phyloP scores from a whole-genome alignment of 305 asterid genomes.

The Fraxinus sp. region DNA sequence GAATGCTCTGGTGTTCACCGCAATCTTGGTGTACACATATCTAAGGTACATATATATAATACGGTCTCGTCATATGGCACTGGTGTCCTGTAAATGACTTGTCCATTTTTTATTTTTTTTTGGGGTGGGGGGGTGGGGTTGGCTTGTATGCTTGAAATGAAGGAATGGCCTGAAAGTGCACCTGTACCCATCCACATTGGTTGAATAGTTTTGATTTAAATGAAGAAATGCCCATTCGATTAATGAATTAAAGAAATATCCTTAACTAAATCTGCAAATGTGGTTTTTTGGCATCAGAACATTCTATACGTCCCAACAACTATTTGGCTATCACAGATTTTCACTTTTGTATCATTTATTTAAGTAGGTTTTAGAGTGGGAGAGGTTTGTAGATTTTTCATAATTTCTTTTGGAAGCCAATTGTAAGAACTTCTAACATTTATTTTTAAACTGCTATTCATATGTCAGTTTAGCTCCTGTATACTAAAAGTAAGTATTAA shows the following conservation, averaged over 20 bases:
- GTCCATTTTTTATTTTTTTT: background rate
- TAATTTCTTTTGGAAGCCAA: background rate
- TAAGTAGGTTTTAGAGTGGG: background rate
- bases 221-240: background rate
- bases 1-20: slow-evolving; percentile 99
- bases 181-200: background rate
- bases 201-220: background rate
- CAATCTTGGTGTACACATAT: slow-evolving; percentile 97
- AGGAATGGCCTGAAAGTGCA: background rate
- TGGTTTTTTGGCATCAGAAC: background rate
- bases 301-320: background rate
- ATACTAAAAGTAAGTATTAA: background rate
- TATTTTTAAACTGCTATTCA: background rate
- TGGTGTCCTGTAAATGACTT: background rate
- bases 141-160: background rate
- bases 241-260: background rate
- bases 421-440: background rate
- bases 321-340: background rate
- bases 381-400: background rate
- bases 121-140: background rate
- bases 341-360: background rate
- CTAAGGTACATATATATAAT: slow-evolving; percentile 62
- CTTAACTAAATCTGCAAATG: background rate
- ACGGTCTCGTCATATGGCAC: background rate
- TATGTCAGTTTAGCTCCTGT: background rate